Base-by-base conservation (phyloP, 257 asterid species). In the Solanum chiquidenum region DNA sequence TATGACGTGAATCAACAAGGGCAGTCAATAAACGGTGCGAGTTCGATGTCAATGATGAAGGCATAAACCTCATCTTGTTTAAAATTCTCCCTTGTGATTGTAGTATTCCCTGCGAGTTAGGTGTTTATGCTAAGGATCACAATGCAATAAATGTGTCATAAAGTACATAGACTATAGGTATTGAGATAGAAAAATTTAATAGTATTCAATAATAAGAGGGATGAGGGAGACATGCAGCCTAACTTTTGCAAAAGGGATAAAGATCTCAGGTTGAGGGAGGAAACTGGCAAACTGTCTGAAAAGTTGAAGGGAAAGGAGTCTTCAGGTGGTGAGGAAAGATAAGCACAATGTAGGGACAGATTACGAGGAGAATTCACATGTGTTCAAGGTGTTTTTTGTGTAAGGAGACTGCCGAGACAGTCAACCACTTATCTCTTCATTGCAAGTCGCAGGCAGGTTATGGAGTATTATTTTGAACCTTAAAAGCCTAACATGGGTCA, bases 21-120 rank as follows among this genome's bases (percentile, higher is more conserved):
- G 99, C 99, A 88, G 99, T 96, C 93, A 97, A 91, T 87, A 97
- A 83, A 68, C 98, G 93, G 90, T 97, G 99, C 62, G 99, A 97
- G 86, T 95, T 96, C 58, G 99, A 97, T 83, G 96, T 76, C 87
- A 97, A 93, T 35, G 99, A 97, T 9, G 99, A 97, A 46, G 99
- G 99, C 99, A 97, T 97, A 91, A 96, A 96, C 93, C 96, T 92
- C 99, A 97, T 96, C 92, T 97, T 97, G 31, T 92, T 92, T 60
- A 93, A 89, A 89, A 97, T 93, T 88, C 94, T 92, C 90, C 99
- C 99, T 92, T 97, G 99, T 8, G 99, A 96, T 90, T 97, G 99
- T 88, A 97, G 98, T 90, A 97, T 93, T 27, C 98, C 98, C 99
- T 97, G 97, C 77, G 60, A 76, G 89, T 74, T 76, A 35, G 73